Conservation (phyloP, 2,329 filamentous ascomycete genomes). For the Arthrobotrys megalospora region DNA sequence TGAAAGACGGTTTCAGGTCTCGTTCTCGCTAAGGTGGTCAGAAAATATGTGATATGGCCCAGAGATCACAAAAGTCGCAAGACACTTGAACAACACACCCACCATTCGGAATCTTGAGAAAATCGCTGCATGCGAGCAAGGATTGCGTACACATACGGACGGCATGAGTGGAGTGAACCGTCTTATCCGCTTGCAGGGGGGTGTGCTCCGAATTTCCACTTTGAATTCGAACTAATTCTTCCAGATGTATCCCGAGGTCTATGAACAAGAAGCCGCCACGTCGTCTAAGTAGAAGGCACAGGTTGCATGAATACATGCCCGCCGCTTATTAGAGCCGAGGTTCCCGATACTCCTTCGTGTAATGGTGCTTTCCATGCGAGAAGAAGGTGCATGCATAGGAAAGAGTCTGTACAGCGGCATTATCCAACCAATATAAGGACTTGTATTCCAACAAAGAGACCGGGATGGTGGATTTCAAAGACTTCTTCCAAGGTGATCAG, state of each 20-base stretch:
- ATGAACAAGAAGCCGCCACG: constrained; percentile 24
- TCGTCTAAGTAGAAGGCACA: constrained; percentile 15
- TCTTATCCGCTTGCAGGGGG: constrained; percentile 14
- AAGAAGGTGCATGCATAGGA: constrained; percentile 10
- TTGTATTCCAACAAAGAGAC: neutral
- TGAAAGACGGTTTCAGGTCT: constrained; percentile 13
- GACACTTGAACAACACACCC: constrained; percentile 26
- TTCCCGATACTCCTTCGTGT: neutral
- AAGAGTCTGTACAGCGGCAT: constrained; percentile 4
- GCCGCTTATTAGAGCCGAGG: constrained; percentile 27
- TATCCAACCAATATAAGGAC: constrained; percentile 1
- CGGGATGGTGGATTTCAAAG: neutral
- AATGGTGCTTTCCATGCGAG: neutral
- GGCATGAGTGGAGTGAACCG: constrained; percentile 5
- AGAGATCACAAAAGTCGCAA: constrained; percentile 11
- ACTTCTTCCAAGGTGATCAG: neutral
- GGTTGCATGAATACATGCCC: constrained; percentile 3
- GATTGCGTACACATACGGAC: constrained; percentile 24
- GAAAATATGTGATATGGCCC: constrained; percentile 1
- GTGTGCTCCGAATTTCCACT: constrained; percentile 7
- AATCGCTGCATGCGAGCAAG: constrained; percentile 20
- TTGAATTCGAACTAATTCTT: neutral
- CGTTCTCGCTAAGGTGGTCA: neutral
- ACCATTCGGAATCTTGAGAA: neutral
- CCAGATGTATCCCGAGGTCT: constrained; percentile 6